Percentiles rank a stretch among this genome's conserved stretches.
phyloP scores from a whole-genome alignment of 2,329 filamentous ascomycete genomes.

The Cyphellophora attinorum region DNA sequence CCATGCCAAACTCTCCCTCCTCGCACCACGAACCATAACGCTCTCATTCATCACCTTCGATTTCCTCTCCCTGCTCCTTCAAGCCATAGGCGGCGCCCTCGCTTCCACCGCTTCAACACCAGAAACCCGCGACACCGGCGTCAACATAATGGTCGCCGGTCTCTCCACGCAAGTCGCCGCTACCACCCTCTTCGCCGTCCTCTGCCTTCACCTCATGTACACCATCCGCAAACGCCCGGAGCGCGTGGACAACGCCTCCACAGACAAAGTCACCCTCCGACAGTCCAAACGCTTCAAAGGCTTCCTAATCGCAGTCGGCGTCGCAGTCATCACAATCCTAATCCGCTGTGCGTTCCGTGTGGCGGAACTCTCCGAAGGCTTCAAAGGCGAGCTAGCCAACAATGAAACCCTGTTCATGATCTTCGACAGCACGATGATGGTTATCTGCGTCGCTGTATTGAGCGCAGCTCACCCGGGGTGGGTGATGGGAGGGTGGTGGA shows the following conservation, averaged over 20 bases:
- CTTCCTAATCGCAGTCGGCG: conserved; percentile 3
- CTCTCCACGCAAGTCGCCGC: conserved; percentile 28
- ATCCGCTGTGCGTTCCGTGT: conserved; percentile 38
- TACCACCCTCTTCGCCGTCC: conserved; percentile 2
- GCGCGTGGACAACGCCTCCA: background rate
- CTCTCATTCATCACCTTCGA: conserved; percentile 48
- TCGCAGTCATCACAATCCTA: conserved; percentile 32
- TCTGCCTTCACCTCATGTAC: conserved; percentile 4
- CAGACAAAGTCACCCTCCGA: background rate
- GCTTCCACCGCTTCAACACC: conserved; percentile 27
- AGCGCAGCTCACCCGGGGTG: conserved; percentile 5
- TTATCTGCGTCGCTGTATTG: conserved; percentile 9
- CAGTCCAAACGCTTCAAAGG: background rate
- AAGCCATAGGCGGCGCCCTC: conserved; percentile 45
- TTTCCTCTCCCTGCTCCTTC: conserved; percentile 45
- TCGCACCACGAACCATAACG: conserved; percentile 6
- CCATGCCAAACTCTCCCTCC: conserved; percentile 5
- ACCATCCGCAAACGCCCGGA: conserved; percentile 2
- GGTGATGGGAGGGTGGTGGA: conserved; percentile 4
- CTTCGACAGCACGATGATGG: conserved; percentile 43
- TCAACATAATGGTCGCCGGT: conserved; percentile 31
- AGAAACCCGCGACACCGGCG: conserved; percentile 7
- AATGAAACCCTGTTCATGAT: conserved; percentile 39
- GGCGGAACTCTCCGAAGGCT: conserved; percentile 36
- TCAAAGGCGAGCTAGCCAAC: conserved; percentile 34